Conservation (phyloP, 169 alveolate species). For the Besnoitia besnoiti region DNA sequence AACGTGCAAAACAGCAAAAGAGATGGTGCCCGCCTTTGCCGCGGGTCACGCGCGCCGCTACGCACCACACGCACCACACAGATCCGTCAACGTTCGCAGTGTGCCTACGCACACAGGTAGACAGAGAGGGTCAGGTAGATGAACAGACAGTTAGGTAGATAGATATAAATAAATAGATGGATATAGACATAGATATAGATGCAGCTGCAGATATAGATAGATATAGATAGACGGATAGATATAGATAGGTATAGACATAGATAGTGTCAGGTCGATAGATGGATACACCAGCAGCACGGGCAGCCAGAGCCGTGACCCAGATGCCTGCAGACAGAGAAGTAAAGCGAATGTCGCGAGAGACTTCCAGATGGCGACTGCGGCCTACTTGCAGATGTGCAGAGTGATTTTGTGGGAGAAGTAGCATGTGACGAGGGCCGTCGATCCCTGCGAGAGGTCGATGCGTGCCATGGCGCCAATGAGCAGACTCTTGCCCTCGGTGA, state of each 20-base stretch:
- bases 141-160: neutral
- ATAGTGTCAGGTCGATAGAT: neutral
- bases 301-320: neutral
- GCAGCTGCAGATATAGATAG: neutral
- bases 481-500: constrained; percentile 47
- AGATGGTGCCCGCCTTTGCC: too few species aligned
- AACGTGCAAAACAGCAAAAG: too few species aligned
- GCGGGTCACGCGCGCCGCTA: too few species aligned
- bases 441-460: constrained; percentile 42
- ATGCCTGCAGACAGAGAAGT: too few species aligned
- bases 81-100: too few species aligned
- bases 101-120: too few species aligned
- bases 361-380: too few species aligned
- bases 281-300: neutral
- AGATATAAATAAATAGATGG: neutral
- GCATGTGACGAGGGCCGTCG: constrained; percentile 69
- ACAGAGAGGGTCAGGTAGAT: too few species aligned
- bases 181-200: neutral
- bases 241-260: neutral
- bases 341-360: too few species aligned
- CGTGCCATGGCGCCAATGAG: constrained; percentile 59
- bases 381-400: constrained; percentile 73
- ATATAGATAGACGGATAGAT: neutral
- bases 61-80: too few species aligned
- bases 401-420: constrained; percentile 76